Conservation (phyloP, 2,329 filamentous ascomycete genomes). For the Diaporthe sp. region DNA sequence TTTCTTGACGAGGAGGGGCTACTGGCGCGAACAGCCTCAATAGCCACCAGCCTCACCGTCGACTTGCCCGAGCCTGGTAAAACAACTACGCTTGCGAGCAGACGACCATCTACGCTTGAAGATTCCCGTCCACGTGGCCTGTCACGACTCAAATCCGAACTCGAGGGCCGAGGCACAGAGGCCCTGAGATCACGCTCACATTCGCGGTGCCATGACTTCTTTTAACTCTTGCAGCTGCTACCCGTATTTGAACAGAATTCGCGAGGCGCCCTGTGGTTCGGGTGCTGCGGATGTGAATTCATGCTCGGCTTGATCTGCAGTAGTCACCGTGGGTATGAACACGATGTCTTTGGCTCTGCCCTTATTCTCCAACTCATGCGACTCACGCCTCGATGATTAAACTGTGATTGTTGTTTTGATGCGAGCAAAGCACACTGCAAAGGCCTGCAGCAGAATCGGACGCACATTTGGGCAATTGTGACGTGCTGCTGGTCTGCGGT, state of each 20-base stretch:
- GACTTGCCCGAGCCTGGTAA: not conserved
- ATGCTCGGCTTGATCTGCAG: not conserved
- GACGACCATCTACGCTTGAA: not conserved
- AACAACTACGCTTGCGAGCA: not conserved
- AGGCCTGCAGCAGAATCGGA: not conserved
- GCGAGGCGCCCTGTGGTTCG: not conserved
- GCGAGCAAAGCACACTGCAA: not conserved
- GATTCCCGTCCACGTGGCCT: not conserved
- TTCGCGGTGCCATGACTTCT: not conserved
- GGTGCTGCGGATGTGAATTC: not conserved
- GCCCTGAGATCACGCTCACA: not conserved
- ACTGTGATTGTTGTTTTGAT: not conserved
- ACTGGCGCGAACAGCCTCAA: not conserved
- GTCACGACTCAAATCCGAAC: not conserved
- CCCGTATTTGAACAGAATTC: not conserved
- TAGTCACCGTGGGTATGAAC: not conserved
- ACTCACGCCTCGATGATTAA: not conserved
- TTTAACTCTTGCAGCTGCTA: not conserved
- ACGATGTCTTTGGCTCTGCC: not conserved
- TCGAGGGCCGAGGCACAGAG: no score
- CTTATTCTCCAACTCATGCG: not conserved
- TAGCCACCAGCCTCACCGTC: not conserved
- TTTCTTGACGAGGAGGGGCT: not conserved
- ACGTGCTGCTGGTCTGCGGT: not conserved
- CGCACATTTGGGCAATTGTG: not conserved